These are phyloP conservation scores for Cymodocea nodosa DNA, from an alignment of 116 monocot genomes.

Conservation along the genomic window DNA sequence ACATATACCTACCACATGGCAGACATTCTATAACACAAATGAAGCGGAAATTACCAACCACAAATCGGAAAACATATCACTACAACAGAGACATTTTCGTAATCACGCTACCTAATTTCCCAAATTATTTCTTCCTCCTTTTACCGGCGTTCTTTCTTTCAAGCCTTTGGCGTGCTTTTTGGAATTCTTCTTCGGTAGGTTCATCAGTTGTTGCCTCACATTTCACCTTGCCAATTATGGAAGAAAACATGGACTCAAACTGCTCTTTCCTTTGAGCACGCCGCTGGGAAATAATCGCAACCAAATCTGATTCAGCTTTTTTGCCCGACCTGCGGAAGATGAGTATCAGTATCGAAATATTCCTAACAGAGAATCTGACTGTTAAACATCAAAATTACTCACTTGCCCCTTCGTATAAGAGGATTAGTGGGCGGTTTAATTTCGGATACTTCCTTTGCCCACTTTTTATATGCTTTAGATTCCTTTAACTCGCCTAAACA, in stretches of 20 bases:
- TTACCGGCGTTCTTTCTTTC: conserved; percentile 27
- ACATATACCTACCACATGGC: too few species aligned
- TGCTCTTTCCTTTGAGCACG: conserved; percentile 42
- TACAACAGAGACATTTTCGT: too few species aligned
- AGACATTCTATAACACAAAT: too few species aligned
- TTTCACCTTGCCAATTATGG: conserved; percentile 41
- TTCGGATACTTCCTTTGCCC: conserved; percentile 55
- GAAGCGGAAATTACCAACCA: too few species aligned
- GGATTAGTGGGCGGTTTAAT: conserved; percentile 68
- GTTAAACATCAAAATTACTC: conserved; percentile 8
- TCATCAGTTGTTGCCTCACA: conserved; percentile 20
- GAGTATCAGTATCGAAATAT: not conserved
- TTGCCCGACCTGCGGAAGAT: conserved; percentile 33
- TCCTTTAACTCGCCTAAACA: conserved; percentile 57
- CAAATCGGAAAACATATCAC: too few species aligned
- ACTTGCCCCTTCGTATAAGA: conserved; percentile 35
- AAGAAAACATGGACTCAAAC: conserved; percentile 63
- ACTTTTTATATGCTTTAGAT: conserved; percentile 63
- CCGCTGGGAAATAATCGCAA: conserved; percentile 50
- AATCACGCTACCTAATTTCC: too few species aligned
- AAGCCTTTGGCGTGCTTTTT: conserved; percentile 55
- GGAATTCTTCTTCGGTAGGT: conserved; percentile 88
- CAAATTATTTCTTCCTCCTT: conserved; percentile 7
- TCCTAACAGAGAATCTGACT: not conserved
- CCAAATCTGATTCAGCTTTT: conserved; percentile 45